Base-by-base conservation (phyloP, 2,329 filamentous ascomycete species). In the Plectosphaerella cucumerina region DNA sequence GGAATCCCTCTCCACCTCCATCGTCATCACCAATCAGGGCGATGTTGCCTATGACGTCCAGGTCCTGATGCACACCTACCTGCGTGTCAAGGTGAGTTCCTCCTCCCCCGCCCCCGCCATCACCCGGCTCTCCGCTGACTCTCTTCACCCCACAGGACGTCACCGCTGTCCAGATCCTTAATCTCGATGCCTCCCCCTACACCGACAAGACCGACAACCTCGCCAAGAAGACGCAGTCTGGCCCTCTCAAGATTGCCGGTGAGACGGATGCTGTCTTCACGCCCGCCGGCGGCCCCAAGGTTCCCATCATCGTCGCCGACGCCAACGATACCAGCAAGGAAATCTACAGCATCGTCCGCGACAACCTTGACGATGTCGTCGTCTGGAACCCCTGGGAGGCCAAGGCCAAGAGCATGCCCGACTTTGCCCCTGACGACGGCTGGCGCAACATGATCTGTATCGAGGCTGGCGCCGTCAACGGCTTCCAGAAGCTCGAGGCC, bases 361-460 rank as follows among this genome's bases (percentile, higher is more conserved):
- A 97, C 70, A 92, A 90, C 58, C 78, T 99, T 58, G 81, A 82
- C 55, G 90, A 97, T 59, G 85, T 94, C 15, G 93, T 97, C 1
- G 88, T 97, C 26, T 99, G 94, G 94, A 99, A 99, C 71, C 94
- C 94, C 2, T 97, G 93, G 91, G 78, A 80, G 39, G 89, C 92
- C 56, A 96, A 95, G 75, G 84, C 89, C 1, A 82, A 84, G 60
- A 79, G 79, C 5, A 96, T 96, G 73, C 84, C 76, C 48, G 94
- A 99, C 69, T 97, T 97, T 66, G 81, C 80, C 52, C 94, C 94
- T 47, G 88, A 95, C 64, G 88, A 92, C 49, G 94, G 89, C 35
- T 97, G 87, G 76, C 90, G 90, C 76, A 83, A 90, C 53, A 97
- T 97, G 90, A 75, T 99, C 42, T 97, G 94, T 65, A 82, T 97